Conservation (phyloP, 2,329 filamentous ascomycete genomes). For the Emericellopsis cladophorae region DNA sequence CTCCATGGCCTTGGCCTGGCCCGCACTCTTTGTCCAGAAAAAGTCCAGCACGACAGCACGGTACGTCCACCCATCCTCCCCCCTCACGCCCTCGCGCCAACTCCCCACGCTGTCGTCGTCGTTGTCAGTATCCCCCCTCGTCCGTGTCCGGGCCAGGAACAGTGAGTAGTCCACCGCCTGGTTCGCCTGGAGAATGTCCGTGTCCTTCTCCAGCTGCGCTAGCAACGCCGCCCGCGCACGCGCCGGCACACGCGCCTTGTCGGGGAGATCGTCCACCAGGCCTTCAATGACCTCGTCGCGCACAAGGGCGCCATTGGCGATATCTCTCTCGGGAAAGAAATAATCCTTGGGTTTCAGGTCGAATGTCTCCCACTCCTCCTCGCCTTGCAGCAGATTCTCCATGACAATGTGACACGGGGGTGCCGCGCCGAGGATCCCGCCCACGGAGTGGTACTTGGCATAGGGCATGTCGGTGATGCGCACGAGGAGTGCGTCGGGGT, state of each 20-base stretch:
- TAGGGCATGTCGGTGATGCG: conserved; percentile 61
- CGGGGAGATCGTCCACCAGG: conserved; percentile 55
- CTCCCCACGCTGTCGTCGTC: too few species aligned
- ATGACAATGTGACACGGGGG: conserved; percentile 66
- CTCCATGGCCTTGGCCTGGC: conserved; percentile 54
- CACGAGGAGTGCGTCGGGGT: conserved; percentile 50
- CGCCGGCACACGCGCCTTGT: conserved; percentile 45
- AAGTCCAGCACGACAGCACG: conserved; percentile 59
- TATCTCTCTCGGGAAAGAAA: conserved; percentile 64
- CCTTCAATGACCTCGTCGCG: conserved; percentile 52
- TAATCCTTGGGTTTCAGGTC: conserved; percentile 65
- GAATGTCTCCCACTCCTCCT: conserved; percentile 52
- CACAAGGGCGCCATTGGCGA: conserved; percentile 49
- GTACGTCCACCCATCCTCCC: conserved; percentile 53
- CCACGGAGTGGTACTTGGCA: conserved; percentile 41
- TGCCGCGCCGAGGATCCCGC: conserved; percentile 43
- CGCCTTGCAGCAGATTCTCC: conserved; percentile 60
- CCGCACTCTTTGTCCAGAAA: conserved; percentile 65
- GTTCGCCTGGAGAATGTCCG: conserved; percentile 43
- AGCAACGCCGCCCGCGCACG: conserved; percentile 44
- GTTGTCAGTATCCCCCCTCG: background rate
- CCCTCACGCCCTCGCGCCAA: conserved; percentile 51
- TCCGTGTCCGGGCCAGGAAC: conserved; percentile 45
- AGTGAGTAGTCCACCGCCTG: conserved; percentile 68
- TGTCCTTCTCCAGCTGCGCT: conserved; percentile 45